Base-by-base conservation (phyloP, 2,329 filamentous ascomycete genomes). In the Waltergamsia citrina region DNA sequence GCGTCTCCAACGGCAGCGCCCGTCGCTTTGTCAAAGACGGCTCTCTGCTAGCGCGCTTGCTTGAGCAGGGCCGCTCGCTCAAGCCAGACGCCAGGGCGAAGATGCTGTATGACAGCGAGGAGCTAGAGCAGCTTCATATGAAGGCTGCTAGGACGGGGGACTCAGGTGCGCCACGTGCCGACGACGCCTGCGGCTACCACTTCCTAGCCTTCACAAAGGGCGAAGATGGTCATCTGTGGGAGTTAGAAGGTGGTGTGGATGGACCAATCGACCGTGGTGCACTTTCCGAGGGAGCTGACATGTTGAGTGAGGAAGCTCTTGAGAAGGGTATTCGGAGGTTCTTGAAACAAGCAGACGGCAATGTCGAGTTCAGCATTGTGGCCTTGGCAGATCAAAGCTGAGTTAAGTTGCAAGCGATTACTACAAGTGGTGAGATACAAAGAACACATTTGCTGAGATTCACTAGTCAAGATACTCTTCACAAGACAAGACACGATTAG, bases 191-290 rank as follows among this genome's bases (percentile, higher is more conserved):
- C 1, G 81, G 83, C 29, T 64, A 85, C 41, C 85, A 93, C 53
- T 93, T 87, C 48, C 80, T 93, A 25, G 82, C 81, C 27, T 92
- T 88, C 51, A 78, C 88, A 32, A 86, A 81, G 57, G 63, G 62
- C 4, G 66, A 71, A 44, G 72, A 80, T 35, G 68, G 71, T 6
- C 65, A 65, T 36, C 51, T 93, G 27, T 93, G 83, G 77, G 86
- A 93, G 60, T 57, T 93, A 48, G 85, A 93, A 57, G 86, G 86
- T 1, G 57, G 69, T 16, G 66, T 81, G 32, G 81, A 80, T 46
- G 85, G 85, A 0, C 85, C 85, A 1, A 57, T 90, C 29, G 74
- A 85, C 43, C 65, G 84, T 11, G 78, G 78, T 0, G 35, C 42
- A 11, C 52, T 82, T 37, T 55, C 38, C 2, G 64, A 64, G 2